phyloP scores from a whole-genome alignment of 2,329 filamentous ascomycete species.

The Pseudogymnoascus destructans region DNA sequence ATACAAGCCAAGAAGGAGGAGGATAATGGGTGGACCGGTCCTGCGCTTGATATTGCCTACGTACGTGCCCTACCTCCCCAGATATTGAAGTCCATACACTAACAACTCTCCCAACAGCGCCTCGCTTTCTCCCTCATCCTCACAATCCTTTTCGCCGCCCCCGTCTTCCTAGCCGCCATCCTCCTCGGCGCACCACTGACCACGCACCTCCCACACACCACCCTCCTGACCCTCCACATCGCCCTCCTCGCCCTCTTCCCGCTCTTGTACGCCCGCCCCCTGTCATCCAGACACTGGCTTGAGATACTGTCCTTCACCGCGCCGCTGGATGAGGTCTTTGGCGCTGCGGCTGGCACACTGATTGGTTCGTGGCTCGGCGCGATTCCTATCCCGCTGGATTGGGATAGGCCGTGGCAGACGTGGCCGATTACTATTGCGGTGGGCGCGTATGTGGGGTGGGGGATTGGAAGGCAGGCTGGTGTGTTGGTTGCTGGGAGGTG shows the following conservation, averaged over 20 bases:
- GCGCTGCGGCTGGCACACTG: slow-evolving; percentile 62
- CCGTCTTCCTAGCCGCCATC: slow-evolving; percentile 46
- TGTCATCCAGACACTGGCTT: slow-evolving; percentile 60
- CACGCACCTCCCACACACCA: slow-evolving; percentile 64
- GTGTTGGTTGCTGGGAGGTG: slow-evolving; percentile 25
- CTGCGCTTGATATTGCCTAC: slow-evolving; percentile 3
- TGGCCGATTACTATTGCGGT: slow-evolving; percentile 88
- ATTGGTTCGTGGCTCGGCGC: slow-evolving; percentile 87
- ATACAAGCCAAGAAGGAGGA: neutral
- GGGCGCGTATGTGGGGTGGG: slow-evolving; percentile 69
- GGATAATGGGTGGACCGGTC: neutral
- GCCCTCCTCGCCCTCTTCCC: slow-evolving; percentile 66
- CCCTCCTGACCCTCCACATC: slow-evolving; percentile 70
- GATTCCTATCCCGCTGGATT: slow-evolving; percentile 89
- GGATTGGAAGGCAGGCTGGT: slow-evolving; percentile 52
- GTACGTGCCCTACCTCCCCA: neutral
- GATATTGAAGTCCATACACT: neutral
- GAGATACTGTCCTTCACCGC: slow-evolving; percentile 50
- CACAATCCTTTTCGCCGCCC: slow-evolving; percentile 34
- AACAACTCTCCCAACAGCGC: slow-evolving; percentile 35
- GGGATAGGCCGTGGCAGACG: slow-evolving; percentile 98
- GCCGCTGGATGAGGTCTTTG: slow-evolving; percentile 75
- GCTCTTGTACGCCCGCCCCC: slow-evolving; percentile 73
- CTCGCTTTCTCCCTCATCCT: slow-evolving; percentile 56
- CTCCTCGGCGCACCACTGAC: slow-evolving; percentile 88